Base-by-base conservation (phyloP, 352 stramenopile species). In the Phytopythium litorale region DNA sequence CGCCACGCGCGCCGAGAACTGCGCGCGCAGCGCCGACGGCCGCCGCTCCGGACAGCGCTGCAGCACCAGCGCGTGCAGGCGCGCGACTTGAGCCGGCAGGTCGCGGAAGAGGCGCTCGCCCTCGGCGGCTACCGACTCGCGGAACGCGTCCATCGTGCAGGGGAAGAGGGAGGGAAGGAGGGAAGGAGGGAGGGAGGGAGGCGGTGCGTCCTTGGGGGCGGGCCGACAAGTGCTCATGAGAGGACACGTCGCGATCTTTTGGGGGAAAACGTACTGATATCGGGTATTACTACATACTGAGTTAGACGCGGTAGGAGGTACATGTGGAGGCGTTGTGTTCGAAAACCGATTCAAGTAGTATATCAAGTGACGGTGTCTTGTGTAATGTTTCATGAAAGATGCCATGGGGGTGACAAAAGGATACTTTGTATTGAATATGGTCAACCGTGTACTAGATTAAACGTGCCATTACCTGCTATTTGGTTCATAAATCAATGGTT, bases 101-200 rank as follows among this genome's bases (percentile, higher is more conserved):
- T 82, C 77, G 2, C 52, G 61, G n/a, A 91, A 63, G 33, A 83
- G 69, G 46, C 60, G 61, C 42, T 83, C 60, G 19, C 66, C 76
- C 18, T 84, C 72, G 21, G 64, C 60, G 19, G 62, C 72, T 37
- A 91, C 66, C 2, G 64, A 63, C 21, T 58, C 63, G 52, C 76
- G 78, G 72, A 88, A 91, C 18, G 58, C 65, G 57, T 84, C 80
- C 81, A 91, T 91, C 51, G 58, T 33, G 54, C 11, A 18, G 59
- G 23, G 57, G 58, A 19, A 12, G 38, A 7, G 28, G 42, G 21
- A 40, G 3, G 33, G 15, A 21, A 0, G 25, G 5, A 25, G 21
- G 9, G 0, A 2, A 43, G 28, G 33, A 33, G 3, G 33, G 15
- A 21, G 1, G 25, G 5, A 25, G 21, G 9, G 0, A 2, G n/a